These are phyloP conservation scores for Kwoniella bestiolae DNA, from an alignment of 768 basidiomycete genomes.

Conservation along the genomic window DNA sequence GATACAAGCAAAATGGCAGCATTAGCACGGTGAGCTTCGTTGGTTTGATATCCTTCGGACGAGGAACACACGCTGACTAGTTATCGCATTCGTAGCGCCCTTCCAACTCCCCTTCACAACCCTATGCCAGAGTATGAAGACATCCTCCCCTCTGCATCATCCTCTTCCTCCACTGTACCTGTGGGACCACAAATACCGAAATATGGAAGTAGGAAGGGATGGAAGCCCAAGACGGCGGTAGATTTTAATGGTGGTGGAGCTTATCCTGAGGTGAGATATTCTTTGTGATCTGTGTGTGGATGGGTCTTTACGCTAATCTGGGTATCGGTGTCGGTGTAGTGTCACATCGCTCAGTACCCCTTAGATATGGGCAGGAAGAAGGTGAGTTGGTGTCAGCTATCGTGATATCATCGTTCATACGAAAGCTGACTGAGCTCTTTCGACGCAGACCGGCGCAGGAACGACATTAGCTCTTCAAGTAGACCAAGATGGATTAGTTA, in stretches of 20 bases:
- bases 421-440: not conserved
- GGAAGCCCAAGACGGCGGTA: conserved; percentile 79
- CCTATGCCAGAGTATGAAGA: conserved; percentile 45
- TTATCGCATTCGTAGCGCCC: conserved; percentile 37
- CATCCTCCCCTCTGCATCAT: conserved; percentile 8
- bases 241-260: conserved; percentile 70
- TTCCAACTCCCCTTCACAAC: conserved; percentile 54
- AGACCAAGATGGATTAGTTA: conserved; percentile 92
- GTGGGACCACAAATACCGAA: conserved; percentile 65
- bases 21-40: conserved; percentile 69
- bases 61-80: conserved; percentile 4
- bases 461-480: conserved; percentile 97
- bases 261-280: conserved; percentile 54
- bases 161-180: conserved; percentile 34
- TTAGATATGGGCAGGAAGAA: conserved; percentile 94
- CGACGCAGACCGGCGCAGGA: conserved; percentile 78
- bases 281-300: not conserved
- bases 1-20: conserved; percentile 63
- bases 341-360: conserved; percentile 96
- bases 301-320: conserved; percentile 14
- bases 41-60: not conserved
- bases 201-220: conserved; percentile 82
- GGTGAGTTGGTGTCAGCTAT: conserved; percentile 72
- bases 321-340: conserved; percentile 75
- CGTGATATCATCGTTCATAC: no score